Conservation (phyloP, 2,329 filamentous ascomycete species). For the Colletotrichum lupini region DNA sequence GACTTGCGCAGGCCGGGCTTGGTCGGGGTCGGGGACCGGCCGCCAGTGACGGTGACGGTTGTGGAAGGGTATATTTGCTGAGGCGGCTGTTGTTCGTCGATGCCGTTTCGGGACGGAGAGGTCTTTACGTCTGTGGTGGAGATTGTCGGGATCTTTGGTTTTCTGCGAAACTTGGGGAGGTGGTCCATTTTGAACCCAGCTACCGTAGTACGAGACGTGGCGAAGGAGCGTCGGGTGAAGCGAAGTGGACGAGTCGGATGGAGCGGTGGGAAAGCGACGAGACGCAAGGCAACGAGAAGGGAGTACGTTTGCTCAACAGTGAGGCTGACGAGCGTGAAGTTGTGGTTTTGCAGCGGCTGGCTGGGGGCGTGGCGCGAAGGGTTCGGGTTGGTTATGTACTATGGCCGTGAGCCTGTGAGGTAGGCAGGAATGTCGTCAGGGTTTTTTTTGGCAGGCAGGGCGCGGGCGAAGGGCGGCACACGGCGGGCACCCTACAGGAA, state of each 20-base stretch:
- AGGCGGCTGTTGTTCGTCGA: constrained; percentile 40
- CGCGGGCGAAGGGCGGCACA: neutral
- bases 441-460: neutral
- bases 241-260: neutral
- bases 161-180: constrained; percentile 55
- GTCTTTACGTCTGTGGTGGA: constrained; percentile 49
- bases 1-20: constrained; percentile 46
- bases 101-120: constrained; percentile 30
- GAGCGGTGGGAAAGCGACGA: neutral
- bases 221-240: neutral
- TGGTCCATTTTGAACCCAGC: constrained; percentile 51
- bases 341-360: neutral
- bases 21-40: constrained; percentile 21
- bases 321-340: neutral
- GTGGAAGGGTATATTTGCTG: constrained; percentile 37
- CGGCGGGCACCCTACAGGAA: constrained; percentile 21
- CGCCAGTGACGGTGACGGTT: constrained; percentile 29
- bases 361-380: constrained; percentile 7
- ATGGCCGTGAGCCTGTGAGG: too few relatives aligned
- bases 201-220: neutral
- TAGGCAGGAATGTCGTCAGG: constrained; percentile 33
- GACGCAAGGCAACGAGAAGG: neutral
- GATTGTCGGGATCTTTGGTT: constrained; percentile 56
- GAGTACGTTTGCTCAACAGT: neutral
- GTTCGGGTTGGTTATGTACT: constrained; percentile 7